Evolutionary conservation across 495 filamentous ascomycete species (phyloP).

Genomic region (Daldinia concentrica): DNA sequence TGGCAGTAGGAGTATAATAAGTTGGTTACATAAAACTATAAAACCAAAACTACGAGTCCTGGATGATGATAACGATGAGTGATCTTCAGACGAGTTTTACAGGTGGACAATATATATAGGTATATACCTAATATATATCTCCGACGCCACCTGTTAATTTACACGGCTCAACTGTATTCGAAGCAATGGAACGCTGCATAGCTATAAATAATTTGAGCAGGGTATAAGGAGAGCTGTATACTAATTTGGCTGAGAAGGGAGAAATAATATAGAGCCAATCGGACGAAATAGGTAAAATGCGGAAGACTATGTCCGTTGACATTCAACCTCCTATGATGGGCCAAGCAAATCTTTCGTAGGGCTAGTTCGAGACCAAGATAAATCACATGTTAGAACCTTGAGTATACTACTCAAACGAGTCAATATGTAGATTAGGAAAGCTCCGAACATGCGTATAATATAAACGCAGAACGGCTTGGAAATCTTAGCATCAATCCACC

Average conservation of each 20-base stretch:
- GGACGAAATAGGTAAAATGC: constrained; percentile 39
- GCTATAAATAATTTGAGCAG: constrained; percentile 3
- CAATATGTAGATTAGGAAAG: background rate
- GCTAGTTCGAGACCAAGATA: constrained; percentile 4
- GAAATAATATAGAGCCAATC: constrained; percentile 13
- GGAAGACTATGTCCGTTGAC: constrained; percentile 32
- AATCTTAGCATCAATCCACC: constrained; percentile 32
- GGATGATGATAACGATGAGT: background rate
- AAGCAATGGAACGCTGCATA: constrained; percentile 19
- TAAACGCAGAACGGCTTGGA: background rate
- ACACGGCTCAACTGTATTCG: constrained; percentile 17
- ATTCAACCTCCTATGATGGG: constrained; percentile 11
- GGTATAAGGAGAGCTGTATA: background rate
- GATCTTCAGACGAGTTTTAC: constrained; percentile 22
- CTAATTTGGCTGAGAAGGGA: constrained; percentile 25
- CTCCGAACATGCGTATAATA: constrained; percentile 2
- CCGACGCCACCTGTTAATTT: constrained; percentile 24
- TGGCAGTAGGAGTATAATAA: background rate
- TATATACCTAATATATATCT: background rate
- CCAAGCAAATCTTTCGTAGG: background rate
- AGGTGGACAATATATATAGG: constrained; percentile 15
- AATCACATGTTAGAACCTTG: constrained; percentile 4
- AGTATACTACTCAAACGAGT: background rate
- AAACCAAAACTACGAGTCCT: background rate
- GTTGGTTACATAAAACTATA: background rate